Evolutionary conservation across 441 rosid species (phyloP), one percentile per base, ranked within the genome.

Genomic region (Erodium chrysanthum): DNA sequence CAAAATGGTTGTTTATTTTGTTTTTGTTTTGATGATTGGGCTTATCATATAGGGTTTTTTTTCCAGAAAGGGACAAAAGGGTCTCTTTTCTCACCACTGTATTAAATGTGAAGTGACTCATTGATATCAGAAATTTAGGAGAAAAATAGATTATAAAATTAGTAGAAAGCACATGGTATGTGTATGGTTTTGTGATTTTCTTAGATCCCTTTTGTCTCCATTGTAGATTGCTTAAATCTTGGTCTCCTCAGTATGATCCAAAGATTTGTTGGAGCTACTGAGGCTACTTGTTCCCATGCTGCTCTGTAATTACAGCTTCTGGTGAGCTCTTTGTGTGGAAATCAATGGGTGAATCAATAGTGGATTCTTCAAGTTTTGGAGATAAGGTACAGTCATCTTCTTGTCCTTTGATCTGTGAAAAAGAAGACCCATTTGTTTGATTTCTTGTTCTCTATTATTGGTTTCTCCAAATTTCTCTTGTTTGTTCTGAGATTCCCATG

Each of bases 261-360:
- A 35, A 50, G 72, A 65, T n/a, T n/a, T n/a, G n/a, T n/a, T n/a
- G 33, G 33, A 2, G 64, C 27, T 67, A 14, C 7, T 48, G 20
- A 48, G 64, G 64, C 5, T 72, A 42, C 58, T 58, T 9, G n/a
- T 70, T 33, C 66, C 23, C 68, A 73, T 77, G 79, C 74, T 61
- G 67, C 72, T 66, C 62, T 50, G 18, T 46, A n/a, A 17, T 46
- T 46, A 12, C 74, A 58, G 64, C 37, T 31, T 58, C 59, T 15
- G 31, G 37, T 17, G 77, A 37, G 75, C 67, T 67, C 66, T 73
- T 67, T 70, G 66, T 74, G 18, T 48, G 68, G 71, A 73, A 73
- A 70, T 65, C 56, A 56, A 84, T 83, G 89, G 89, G 87, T 6
- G 88, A 86, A 82, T 76, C 84, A 75, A 65, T 77, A 67, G 76